These are phyloP conservation scores for Teratosphaeria nubilosa DNA, from an alignment of 2,329 filamentous ascomycete species.

Conservation along the genomic window DNA sequence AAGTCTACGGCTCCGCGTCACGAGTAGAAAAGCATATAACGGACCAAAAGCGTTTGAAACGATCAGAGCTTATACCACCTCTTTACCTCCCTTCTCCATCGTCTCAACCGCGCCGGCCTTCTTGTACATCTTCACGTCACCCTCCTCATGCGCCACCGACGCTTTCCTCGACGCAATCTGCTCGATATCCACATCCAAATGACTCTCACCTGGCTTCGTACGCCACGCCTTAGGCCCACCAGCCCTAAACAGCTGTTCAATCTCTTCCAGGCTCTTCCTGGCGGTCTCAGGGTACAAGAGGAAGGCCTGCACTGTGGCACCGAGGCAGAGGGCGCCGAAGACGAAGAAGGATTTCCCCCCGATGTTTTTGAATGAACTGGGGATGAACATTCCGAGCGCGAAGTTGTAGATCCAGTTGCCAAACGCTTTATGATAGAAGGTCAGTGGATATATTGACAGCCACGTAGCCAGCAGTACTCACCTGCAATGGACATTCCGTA, in stretches of 20 bases:
- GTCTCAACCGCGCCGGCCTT: no score
- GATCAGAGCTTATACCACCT: not conserved
- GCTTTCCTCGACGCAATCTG: not conserved
- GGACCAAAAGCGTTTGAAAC: no score
- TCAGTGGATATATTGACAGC: no score
- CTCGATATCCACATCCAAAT: constrained; percentile 18
- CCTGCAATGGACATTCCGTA: constrained; percentile 50
- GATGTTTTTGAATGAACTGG: constrained; percentile 50
- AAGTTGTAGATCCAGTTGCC: constrained; percentile 34
- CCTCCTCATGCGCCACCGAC: not conserved
- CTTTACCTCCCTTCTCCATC: no score
- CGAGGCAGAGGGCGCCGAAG: constrained; percentile 40
- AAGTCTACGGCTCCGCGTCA: no score
- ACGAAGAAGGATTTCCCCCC: constrained; percentile 44
- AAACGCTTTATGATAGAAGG: no score
- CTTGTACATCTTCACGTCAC: not conserved
- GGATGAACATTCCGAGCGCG: constrained; percentile 17
- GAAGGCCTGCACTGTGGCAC: constrained; percentile 36
- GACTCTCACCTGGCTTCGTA: constrained; percentile 27
- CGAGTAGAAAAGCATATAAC: no score
- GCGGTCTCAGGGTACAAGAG: constrained; percentile 35
- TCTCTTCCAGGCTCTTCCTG: constrained; percentile 30
- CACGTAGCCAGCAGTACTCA: no score
- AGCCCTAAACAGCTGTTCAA: constrained; percentile 29
- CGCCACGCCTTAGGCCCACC: constrained; percentile 27